Conservation (phyloP, 2,329 filamentous ascomycete species). For the Exophiala oligosperma region DNA sequence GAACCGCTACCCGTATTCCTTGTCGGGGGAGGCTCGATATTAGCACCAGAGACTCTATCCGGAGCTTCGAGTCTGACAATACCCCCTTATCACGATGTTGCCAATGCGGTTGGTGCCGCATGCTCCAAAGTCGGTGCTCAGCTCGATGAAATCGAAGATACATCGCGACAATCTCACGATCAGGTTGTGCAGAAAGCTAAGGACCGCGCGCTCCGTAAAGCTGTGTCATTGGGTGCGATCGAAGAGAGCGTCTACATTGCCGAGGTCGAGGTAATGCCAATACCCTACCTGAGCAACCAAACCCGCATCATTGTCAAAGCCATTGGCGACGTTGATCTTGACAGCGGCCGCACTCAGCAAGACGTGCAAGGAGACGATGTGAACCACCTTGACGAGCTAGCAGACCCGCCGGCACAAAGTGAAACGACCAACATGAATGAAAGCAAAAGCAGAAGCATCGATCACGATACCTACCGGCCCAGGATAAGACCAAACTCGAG, state of each 20-base stretch:
- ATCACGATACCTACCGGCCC: neutral
- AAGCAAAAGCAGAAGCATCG: neutral
- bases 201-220: slow-evolving; percentile 21
- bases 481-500: neutral
- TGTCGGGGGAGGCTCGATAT: slow-evolving; percentile 58
- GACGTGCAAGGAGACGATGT: neutral
- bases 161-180: slow-evolving; percentile 10
- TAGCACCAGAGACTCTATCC: slow-evolving; percentile 48
- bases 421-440: neutral
- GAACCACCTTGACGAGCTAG: neutral
- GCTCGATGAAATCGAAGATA: slow-evolving; percentile 51
- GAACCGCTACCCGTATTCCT: slow-evolving; percentile 51
- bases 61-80: slow-evolving; percentile 51
- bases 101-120: slow-evolving; percentile 62
- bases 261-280: slow-evolving; percentile 33
- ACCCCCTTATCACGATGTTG: slow-evolving; percentile 52
- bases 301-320: neutral
- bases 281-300: slow-evolving; percentile 30
- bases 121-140: slow-evolving; percentile 56
- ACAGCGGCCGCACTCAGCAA: neutral
- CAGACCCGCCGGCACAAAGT: neutral
- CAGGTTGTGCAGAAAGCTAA: slow-evolving; percentile 28
- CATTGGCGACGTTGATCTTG: neutral
- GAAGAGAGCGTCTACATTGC: slow-evolving; percentile 29
- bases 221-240: slow-evolving; percentile 13